Base-by-base conservation (phyloP, 2,329 filamentous ascomycete species). In the Phyllosticta citrichinensis region DNA sequence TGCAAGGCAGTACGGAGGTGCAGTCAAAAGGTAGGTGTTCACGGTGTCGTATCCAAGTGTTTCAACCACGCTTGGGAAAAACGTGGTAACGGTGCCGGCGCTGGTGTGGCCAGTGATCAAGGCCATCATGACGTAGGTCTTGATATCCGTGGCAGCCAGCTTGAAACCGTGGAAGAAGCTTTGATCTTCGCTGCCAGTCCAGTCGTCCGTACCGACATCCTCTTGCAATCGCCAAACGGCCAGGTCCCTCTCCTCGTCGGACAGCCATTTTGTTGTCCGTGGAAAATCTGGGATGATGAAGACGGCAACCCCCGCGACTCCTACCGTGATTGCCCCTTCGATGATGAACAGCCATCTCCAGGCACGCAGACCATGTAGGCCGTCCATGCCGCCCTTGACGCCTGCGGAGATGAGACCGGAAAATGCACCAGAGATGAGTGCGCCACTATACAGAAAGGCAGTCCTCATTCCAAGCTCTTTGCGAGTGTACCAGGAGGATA, bases 361-460 rank as follows among this genome's bases (percentile, higher is more conserved):
- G 3, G 84, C 84, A 2, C 77, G 73, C 2, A 86, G 73, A 0
- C 85, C 86, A 8, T 73, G 73, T 0, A 73, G 73, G 1, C 82
- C 79, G 62, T 87, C 79, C 77, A 91, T 81, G 56, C 86, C 83
- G n/a, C 77, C 75, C 0, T 82, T 84, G 60, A 91, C 88, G 6
- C 87, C 79, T n/a, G 77, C 78, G 12, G 78, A 77, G 27, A 80
- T 77, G n/a, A 80, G 66, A 35, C 86, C 87, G 0, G 86, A 87
- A 67, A 91, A 90, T 1, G 87, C 87, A 4, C 87, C 86, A 0
- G 85, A 87, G 20, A 91, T 81, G 27, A 90, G 76, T 0, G 84
- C 84, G 0, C 87, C 88, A 0, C 85, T 83, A 70, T 88, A 88
- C 6, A 89, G 77, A 20, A 86, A 75, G 1, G 85, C 84, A 14